Conservation (phyloP, 1,284 basidiomycete genomes). For the Schizophyllum amplum region DNA sequence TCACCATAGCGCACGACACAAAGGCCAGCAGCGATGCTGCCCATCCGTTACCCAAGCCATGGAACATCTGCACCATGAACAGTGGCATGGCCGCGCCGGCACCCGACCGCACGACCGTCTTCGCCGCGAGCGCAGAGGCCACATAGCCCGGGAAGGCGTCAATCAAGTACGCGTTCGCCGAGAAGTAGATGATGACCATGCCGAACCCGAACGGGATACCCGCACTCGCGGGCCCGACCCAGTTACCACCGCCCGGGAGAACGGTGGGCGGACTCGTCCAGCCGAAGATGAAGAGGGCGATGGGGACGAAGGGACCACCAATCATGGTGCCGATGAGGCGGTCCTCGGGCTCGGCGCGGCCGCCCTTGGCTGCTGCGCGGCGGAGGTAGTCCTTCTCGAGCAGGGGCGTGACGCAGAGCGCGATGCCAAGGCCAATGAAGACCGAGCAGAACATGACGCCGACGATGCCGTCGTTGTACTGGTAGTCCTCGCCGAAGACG, state of each 20-base stretch:
- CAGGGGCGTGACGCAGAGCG: slow-evolving; percentile 26
- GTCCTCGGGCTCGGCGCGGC: slow-evolving; percentile 34
- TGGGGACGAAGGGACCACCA: slow-evolving; percentile 20
- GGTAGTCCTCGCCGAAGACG: slow-evolving; percentile 33
- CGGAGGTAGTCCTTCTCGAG: slow-evolving; percentile 27
- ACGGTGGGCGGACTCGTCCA: slow-evolving; percentile 26
- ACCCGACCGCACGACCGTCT: slow-evolving; percentile 35
- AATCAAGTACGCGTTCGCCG: slow-evolving; percentile 35
- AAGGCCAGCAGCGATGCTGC: slow-evolving; percentile 38
- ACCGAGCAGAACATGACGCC: slow-evolving; percentile 41
- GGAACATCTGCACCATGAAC: slow-evolving; percentile 37
- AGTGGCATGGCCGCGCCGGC: slow-evolving; percentile 41
- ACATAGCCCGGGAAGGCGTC: slow-evolving; percentile 32
- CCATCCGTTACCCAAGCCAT: slow-evolving; percentile 43
- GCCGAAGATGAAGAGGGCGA: slow-evolving; percentile 35
- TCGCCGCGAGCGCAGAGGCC: slow-evolving; percentile 23
- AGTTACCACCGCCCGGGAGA: slow-evolving; percentile 23
- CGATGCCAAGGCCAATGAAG: slow-evolving; percentile 33
- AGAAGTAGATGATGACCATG: slow-evolving; percentile 35
- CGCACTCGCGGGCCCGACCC: slow-evolving; percentile 39
- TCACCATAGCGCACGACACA: slow-evolving; percentile 28
- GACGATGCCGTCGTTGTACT: slow-evolving; percentile 32
- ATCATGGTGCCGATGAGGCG: slow-evolving; percentile 34
- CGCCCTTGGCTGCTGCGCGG: slow-evolving; percentile 18
- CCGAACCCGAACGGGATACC: slow-evolving; percentile 43